Evolutionary conservation across 208 protist genomes (phyloP).

Genomic region (Trypanosoma boissoni): DNA sequence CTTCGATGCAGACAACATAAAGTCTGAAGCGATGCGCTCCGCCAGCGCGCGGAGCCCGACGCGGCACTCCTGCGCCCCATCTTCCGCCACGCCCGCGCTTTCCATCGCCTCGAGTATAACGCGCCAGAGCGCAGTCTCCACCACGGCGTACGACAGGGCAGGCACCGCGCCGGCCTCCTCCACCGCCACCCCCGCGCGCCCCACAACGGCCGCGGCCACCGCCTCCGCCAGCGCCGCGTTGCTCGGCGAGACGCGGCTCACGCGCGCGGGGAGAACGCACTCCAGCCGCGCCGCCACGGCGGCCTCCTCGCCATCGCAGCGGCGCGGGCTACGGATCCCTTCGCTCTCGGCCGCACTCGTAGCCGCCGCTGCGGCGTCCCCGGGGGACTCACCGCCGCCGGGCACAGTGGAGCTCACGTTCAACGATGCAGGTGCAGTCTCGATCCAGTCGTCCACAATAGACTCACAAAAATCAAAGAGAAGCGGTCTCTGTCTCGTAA

Average conservation of each 20-base stretch:
- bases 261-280: neutral
- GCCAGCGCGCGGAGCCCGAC: constrained; percentile 40
- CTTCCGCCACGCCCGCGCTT: neutral
- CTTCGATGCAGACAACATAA: constrained; percentile 18
- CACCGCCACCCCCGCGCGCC: constrained; percentile 12
- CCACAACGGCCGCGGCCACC: constrained; percentile 17
- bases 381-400: too few species aligned
- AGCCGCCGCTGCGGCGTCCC: constrained; percentile 1
- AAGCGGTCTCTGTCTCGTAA: neutral
- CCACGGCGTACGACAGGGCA: constrained; percentile 7
- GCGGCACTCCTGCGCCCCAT: constrained; percentile 40
- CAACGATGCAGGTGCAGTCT: constrained; percentile 7
- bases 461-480: neutral
- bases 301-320: too few species aligned
- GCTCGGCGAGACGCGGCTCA: neutral
- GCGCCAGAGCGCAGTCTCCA: constrained; percentile 6
- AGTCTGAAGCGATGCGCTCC: constrained; percentile 47
- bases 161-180: neutral
- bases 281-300: too few species aligned
- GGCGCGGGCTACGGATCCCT: too few species aligned
- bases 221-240: constrained; percentile 7
- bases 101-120: constrained; percentile 7
- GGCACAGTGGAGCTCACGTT: too few species aligned
- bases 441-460: neutral
- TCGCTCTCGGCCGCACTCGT: constrained; percentile 5